Conservation (phyloP, 2,329 filamentous ascomycete genomes). For the Colletotrichum higginsianum region DNA sequence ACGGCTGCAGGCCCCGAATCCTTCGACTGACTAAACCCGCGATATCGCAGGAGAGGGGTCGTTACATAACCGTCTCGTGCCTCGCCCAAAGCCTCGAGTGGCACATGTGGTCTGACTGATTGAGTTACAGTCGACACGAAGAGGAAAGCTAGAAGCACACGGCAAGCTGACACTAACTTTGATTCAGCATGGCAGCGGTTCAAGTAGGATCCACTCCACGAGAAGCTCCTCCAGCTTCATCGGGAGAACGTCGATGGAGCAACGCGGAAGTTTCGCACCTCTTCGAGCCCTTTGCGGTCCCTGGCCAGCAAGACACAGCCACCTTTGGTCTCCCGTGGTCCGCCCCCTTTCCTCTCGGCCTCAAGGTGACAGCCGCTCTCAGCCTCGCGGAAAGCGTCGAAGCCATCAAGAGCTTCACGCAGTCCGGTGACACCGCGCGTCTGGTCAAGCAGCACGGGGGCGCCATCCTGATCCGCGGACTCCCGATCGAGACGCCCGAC, state of each 20-base stretch:
- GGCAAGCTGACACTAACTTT: no score
- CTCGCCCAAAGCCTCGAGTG: not conserved
- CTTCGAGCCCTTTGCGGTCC: conserved; percentile 44
- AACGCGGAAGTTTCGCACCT: no score
- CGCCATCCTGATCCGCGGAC: conserved; percentile 51
- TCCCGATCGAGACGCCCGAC: conserved; percentile 50
- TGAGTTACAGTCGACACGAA: not conserved
- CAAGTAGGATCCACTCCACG: not conserved
- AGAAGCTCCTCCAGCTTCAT: not conserved
- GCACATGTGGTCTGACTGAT: not conserved
- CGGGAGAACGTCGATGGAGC: not conserved
- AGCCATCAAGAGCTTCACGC: conserved; percentile 41
- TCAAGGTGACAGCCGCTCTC: conserved; percentile 32
- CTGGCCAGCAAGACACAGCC: conserved; percentile 45
- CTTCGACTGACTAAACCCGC: conserved; percentile 1
- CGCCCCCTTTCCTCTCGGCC: conserved; percentile 46
- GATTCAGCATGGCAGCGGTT: not conserved
- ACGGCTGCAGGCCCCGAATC: not conserved
- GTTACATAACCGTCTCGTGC: not conserved
- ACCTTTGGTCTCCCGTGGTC: conserved; percentile 44
- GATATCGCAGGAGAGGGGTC: not conserved
- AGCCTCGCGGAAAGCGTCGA: conserved; percentile 40
- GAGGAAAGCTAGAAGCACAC: not conserved
- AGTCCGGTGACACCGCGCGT: conserved; percentile 47
- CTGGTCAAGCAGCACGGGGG: conserved; percentile 51